Evolutionary conservation across 2,329 filamentous ascomycete species (phyloP).

Genomic region (Curvularia eragrostidis): DNA sequence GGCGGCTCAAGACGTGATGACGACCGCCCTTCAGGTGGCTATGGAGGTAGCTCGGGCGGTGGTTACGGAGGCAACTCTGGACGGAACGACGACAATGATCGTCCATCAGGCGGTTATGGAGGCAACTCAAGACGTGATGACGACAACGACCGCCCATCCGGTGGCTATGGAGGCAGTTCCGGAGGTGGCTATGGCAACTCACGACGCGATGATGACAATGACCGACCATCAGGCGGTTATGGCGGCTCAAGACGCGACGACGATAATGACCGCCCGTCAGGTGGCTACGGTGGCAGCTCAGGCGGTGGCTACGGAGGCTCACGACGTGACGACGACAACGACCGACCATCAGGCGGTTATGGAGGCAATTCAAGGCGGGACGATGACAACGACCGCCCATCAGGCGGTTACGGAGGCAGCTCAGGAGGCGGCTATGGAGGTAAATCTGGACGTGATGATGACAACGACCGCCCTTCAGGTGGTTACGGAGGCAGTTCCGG

Average conservation of each 20-base stretch:
- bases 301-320: slow-evolving; percentile 25
- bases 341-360: slow-evolving; percentile 31
- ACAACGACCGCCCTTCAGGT: slow-evolving; percentile 34
- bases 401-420: slow-evolving; percentile 24
- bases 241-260: slow-evolving; percentile 17
- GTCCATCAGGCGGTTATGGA: slow-evolving; percentile 29
- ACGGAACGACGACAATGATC: slow-evolving; percentile 32
- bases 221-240: slow-evolving; percentile 31
- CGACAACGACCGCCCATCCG: slow-evolving; percentile 31
- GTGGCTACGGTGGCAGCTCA: slow-evolving; percentile 21
- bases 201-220: slow-evolving; percentile 27
- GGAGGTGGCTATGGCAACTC: slow-evolving; percentile 26
- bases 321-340: slow-evolving; percentile 20
- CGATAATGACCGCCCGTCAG: slow-evolving; percentile 2
- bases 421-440: slow-evolving; percentile 27
- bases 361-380: slow-evolving; percentile 21
- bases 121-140: slow-evolving; percentile 25
- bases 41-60: slow-evolving; percentile 20
- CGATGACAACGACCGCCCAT: slow-evolving; percentile 34
- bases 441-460: slow-evolving; percentile 20
- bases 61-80: slow-evolving; percentile 23
- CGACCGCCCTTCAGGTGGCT: slow-evolving; percentile 29
- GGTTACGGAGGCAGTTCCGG: slow-evolving; percentile 24
- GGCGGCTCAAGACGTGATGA: slow-evolving; percentile 11
- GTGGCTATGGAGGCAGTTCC: slow-evolving; percentile 21